Conservation (phyloP, 495 filamentous ascomycete species). For the Penicillium arizonense region DNA sequence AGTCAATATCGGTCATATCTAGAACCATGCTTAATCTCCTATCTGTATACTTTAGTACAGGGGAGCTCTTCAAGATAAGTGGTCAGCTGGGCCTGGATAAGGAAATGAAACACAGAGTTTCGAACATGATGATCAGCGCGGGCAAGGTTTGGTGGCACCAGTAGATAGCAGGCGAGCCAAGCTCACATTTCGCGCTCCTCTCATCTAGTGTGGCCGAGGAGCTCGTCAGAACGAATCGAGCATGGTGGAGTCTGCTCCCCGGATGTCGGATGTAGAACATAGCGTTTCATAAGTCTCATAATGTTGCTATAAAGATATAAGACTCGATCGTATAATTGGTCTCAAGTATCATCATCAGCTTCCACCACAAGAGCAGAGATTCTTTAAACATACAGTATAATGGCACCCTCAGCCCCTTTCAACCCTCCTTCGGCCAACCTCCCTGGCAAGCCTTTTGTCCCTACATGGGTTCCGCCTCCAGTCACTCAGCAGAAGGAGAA, state of each 20-base stretch:
- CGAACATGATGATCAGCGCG: too few species aligned
- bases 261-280: conserved; percentile 1
- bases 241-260: neutral
- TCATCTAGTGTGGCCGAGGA: neutral
- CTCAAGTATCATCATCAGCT: neutral
- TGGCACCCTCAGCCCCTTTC: conserved; percentile 37
- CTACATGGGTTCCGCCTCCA: conserved; percentile 41
- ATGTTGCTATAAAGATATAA: conserved; percentile 5
- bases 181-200: neutral
- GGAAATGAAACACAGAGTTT: too few species aligned
- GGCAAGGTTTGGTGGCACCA: too few species aligned
- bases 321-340: neutral
- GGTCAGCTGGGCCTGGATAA: too few species aligned
- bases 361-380: neutral
- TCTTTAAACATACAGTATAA: conserved; percentile 4
- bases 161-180: too few species aligned
- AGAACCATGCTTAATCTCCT: too few species aligned
- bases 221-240: neutral
- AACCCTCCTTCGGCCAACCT: conserved; percentile 35
- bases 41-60: neutral
- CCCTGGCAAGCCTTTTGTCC: conserved; percentile 38
- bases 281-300: neutral
- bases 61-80: neutral
- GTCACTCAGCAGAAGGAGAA: conserved; percentile 36
- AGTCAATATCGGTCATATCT: too few species aligned